These are phyloP conservation scores for Pythium plurisporium DNA, from an alignment of 352 stramenopile genomes.

Conservation along the genomic window DNA sequence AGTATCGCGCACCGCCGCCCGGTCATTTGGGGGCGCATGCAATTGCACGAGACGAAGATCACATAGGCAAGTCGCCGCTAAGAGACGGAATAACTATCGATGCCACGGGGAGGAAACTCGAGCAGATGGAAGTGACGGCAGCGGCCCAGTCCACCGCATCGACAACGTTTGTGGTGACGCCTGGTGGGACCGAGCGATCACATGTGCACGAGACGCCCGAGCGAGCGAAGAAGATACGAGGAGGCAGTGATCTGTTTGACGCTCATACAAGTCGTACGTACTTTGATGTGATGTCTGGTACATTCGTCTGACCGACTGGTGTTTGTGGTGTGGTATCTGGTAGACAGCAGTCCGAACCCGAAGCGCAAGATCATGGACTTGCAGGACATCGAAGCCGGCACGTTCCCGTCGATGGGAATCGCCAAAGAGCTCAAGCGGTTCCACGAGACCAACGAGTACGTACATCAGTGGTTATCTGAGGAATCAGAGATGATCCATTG, in stretches of 20 bases:
- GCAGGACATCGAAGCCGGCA: slow-evolving; percentile 32
- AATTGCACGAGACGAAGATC: slow-evolving; percentile 6
- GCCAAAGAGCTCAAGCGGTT: slow-evolving; percentile 60
- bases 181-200: not conserved
- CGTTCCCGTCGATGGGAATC: slow-evolving; percentile 26
- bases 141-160: not conserved
- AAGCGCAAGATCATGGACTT: slow-evolving; percentile 66
- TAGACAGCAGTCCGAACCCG: slow-evolving; percentile 56
- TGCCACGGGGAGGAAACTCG: not conserved
- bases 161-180: not conserved
- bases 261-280: slow-evolving; percentile 15
- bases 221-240: slow-evolving; percentile 24
- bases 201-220: slow-evolving; percentile 40
- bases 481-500: no score
- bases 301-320: no score
- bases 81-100: slow-evolving; percentile 7
- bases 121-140: slow-evolving; percentile 4
- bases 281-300: not conserved
- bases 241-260: slow-evolving; percentile 30
- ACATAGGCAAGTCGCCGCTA: no score
- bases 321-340: not conserved
- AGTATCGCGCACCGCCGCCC: slow-evolving; percentile 24
- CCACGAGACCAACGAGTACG: slow-evolving; percentile 36
- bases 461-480: no score
- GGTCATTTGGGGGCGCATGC: slow-evolving; percentile 26